phyloP scores from a whole-genome alignment of 2,329 filamentous ascomycete genomes.

The Alternaria sp. region DNA sequence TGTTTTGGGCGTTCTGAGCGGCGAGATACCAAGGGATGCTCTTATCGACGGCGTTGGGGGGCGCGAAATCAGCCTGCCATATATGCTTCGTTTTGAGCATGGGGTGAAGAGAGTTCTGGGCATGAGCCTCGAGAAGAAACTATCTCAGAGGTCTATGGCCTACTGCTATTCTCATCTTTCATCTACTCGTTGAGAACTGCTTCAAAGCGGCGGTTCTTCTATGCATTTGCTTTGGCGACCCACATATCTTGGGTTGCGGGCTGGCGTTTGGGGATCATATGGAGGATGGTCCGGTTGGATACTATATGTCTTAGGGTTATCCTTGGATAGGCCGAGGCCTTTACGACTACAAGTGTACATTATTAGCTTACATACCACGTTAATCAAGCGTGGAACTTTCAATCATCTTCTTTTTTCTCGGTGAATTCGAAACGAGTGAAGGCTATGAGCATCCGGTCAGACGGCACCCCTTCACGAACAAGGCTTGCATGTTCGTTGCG shows the following conservation, averaged over 20 bases:
- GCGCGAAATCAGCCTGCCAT: neutral
- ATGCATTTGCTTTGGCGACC: constrained; percentile 21
- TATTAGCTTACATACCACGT: constrained; percentile 12
- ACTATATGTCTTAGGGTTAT: neutral
- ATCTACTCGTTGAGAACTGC: neutral
- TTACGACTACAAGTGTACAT: constrained; percentile 25
- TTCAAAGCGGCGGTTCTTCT: neutral
- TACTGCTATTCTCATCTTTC: constrained; percentile 1
- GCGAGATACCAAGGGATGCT: constrained; percentile 16
- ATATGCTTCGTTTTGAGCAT: neutral
- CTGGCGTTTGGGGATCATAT: constrained; percentile 18
- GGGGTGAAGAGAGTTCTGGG: neutral
- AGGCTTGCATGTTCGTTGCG: too few relatives aligned
- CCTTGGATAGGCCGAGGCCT: neutral
- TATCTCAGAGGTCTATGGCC: neutral
- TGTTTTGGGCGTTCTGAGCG: constrained; percentile 9
- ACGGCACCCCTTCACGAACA: too few relatives aligned
- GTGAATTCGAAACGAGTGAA: too few relatives aligned
- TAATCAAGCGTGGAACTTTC: neutral
- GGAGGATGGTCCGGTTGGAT: neutral
- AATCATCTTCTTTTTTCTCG: neutral
- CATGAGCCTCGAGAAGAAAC: constrained; percentile 45
- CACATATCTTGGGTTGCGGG: constrained; percentile 3
- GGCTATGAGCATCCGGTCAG: too few relatives aligned
- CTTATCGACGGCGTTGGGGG: constrained; percentile 7